Percentiles rank a stretch among this genome's conserved stretches.
Evolutionary conservation across 2,329 filamentous ascomycete genomes (phyloP).

Genomic region (Xylariaceae sp.): DNA sequence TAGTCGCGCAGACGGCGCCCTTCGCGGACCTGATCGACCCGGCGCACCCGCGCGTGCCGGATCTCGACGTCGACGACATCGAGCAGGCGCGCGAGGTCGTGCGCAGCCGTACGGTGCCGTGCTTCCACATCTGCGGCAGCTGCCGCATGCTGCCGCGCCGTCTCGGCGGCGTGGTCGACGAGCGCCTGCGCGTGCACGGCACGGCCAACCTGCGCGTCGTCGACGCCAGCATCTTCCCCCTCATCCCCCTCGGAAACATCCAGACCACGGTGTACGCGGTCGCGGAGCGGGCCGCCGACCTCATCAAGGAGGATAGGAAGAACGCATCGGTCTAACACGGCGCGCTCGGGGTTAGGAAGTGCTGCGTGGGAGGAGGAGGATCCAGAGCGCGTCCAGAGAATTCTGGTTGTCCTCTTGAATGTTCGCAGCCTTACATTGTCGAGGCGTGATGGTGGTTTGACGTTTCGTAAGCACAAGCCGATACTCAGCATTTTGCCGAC

Average conservation of each 20-base stretch:
- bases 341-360: conserved; percentile 1
- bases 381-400: too few species aligned
- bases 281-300: conserved; percentile 14
- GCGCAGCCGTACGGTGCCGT: conserved; percentile 25
- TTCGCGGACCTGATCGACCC: conserved; percentile 34
- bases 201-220: conserved; percentile 26
- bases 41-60: conserved; percentile 29
- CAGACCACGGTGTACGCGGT: conserved; percentile 17
- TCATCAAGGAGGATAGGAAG: conserved; percentile 15
- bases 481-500: too few species aligned
- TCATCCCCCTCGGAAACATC: conserved; percentile 16
- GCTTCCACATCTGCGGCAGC: conserved; percentile 43
- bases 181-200: conserved; percentile 34
- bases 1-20: conserved; percentile 27
- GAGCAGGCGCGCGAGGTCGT: conserved; percentile 31
- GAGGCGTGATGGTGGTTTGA: too few species aligned
- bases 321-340: background rate
- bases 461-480: too few species aligned
- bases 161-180: conserved; percentile 36
- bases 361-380: too few species aligned
- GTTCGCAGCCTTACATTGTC: too few species aligned
- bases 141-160: conserved; percentile 40
- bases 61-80: conserved; percentile 22
- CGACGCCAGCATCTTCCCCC: conserved; percentile 16
- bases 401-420: too few species aligned